phyloP scores from a whole-genome alignment of 1,284 basidiomycete species.

The Cerioporus squamosus region DNA sequence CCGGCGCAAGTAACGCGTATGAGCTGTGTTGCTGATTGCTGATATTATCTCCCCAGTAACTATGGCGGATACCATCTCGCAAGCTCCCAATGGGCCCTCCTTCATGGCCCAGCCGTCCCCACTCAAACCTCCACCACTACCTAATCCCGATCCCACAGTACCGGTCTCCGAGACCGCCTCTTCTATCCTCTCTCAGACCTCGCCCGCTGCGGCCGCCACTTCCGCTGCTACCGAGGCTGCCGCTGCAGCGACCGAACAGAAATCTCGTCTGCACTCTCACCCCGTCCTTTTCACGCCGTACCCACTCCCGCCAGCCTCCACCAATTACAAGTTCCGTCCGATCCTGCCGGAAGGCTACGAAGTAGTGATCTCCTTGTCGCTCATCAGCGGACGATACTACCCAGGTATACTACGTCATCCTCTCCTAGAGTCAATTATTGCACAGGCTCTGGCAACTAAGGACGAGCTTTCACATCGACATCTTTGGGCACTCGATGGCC shows the following conservation, averaged over 20 bases:
- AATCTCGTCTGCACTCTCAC: constrained; percentile 37
- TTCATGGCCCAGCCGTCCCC: constrained; percentile 37
- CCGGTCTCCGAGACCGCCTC: constrained; percentile 19
- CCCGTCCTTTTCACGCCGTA: constrained; percentile 43
- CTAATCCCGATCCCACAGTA: constrained; percentile 35
- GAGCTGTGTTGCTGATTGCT: not conserved
- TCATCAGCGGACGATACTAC: constrained; percentile 78
- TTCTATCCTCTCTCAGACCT: constrained; percentile 21
- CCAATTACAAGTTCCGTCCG: constrained; percentile 68
- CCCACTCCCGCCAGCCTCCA: constrained; percentile 62
- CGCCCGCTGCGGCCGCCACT: constrained; percentile 9
- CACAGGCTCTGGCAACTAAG: constrained; percentile 41
- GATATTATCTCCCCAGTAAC: not conserved
- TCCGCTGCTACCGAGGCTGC: constrained; percentile 1
- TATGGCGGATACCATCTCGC: not conserved
- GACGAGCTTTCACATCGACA: constrained; percentile 47
- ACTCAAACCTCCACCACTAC: constrained; percentile 34
- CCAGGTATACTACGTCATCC: constrained; percentile 68
- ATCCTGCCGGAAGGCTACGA: constrained; percentile 68
- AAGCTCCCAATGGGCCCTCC: constrained; percentile 16
- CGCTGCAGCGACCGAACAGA: constrained; percentile 12
- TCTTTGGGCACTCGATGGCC: constrained; percentile 69
- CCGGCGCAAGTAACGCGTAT: not conserved
- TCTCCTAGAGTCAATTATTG: constrained; percentile 46
- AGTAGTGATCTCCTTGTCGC: constrained; percentile 63